Base-by-base conservation (phyloP, 169 alveolate species). In the Plasmodium gaboni region DNA sequence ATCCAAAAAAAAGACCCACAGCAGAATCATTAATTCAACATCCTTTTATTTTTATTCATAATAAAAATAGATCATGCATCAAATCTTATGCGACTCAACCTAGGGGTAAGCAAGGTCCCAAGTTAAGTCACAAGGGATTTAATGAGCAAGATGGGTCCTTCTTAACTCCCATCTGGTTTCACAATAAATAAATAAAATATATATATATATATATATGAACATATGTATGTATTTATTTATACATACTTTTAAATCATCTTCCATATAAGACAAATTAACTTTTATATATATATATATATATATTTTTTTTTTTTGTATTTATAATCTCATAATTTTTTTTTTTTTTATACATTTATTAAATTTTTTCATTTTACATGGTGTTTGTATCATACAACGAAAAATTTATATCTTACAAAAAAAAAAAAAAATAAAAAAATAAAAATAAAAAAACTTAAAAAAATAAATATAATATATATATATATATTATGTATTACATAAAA, bases 21-120 rank as follows among this genome's bases (percentile, higher is more conserved):
- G 93, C 96, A 8, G 91, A 86, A 51, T 19, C 80, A 10, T 15
- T 87, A 57, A 87, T 87, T 73, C 91, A 91, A 63, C 96, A 94
- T 42, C 95, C 95, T 1, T 94, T 94, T 92, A 87, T 94, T 70
- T 76, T 87, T 65, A 46, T 51, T 73, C 94, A 91, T 70, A 94
- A 94, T 65, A 78, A 73, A 15, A 87, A 91, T 28, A 64, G 96
- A 48, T 93, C 87, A 44, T 80, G 71, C 6, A 91, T 88, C 19
- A 85, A 63, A 28, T 72, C 72, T 22, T 94, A 92, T 57, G 74
- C 94, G 32, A 92, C 92, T 24, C 96, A 94, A 72, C 88, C 92
- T 24, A 90, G 95, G 44, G 87, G 87, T 24, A 69, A 65, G 15
- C 88, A 72, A 60, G 90, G 87, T 7, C 74, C 88, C 1, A 87